Percentiles rank a stretch among this genome's conserved stretches.
Evolutionary conservation across 2,329 filamentous ascomycete genomes (phyloP).

Genomic region (Leptoxyphium fumago): DNA sequence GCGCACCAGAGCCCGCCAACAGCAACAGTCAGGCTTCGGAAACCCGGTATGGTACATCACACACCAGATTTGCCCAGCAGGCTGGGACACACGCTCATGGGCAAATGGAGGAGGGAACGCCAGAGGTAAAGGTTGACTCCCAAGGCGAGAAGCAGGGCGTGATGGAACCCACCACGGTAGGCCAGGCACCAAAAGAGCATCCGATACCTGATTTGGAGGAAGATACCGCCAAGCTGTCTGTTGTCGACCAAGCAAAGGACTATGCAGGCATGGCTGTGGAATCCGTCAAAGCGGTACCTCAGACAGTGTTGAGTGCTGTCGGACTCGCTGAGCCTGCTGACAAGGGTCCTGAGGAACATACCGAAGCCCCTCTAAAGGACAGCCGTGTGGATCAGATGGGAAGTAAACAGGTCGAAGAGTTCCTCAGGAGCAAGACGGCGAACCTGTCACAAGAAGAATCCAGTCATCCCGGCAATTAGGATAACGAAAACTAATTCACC

Average conservation of each 20-base stretch:
- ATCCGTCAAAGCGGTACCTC: constrained; percentile 17
- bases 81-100: constrained; percentile 29
- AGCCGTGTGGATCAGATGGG: constrained; percentile 17
- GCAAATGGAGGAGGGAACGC: constrained; percentile 28
- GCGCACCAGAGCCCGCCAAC: constrained; percentile 1
- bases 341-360: constrained; percentile 14
- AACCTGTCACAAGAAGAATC: constrained; percentile 3
- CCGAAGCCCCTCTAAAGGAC: constrained; percentile 11
- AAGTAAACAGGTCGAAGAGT: constrained; percentile 21
- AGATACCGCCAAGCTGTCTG: constrained; percentile 20
- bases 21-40: background rate
- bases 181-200: constrained; percentile 35
- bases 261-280: constrained; percentile 17
- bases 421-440: constrained; percentile 17
- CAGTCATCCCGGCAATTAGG: background rate
- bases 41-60: constrained; percentile 24
- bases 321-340: constrained; percentile 10
- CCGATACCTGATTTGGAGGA: constrained; percentile 16
- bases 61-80: constrained; percentile 27
- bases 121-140: constrained; percentile 26
- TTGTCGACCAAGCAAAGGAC: constrained; percentile 30
- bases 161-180: constrained; percentile 34
- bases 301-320: constrained; percentile 21
- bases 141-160: constrained; percentile 30
- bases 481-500: no score